phyloP scores from a whole-genome alignment of 805 yeast genomes.

The Starmerella sirachaensis region DNA sequence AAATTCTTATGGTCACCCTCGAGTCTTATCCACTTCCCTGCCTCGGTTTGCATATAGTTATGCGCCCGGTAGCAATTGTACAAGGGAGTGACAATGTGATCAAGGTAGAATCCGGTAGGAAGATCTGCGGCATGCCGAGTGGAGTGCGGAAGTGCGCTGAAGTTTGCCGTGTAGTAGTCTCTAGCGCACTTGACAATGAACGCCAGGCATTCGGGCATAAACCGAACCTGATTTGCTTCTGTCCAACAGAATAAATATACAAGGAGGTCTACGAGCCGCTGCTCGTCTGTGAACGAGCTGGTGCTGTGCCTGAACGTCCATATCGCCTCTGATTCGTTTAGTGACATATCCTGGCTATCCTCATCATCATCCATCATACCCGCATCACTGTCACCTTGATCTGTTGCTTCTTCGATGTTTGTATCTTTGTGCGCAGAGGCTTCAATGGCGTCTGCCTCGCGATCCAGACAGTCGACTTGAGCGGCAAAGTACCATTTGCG shows the following conservation, averaged over 20 bases:
- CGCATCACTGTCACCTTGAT: too few species aligned
- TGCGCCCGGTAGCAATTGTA: conserved; percentile 50
- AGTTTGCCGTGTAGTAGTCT: conserved; percentile 36
- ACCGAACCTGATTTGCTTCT: conserved; percentile 74
- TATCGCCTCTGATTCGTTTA: conserved; percentile 40
- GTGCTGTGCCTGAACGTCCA: conserved; percentile 40
- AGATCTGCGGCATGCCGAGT: conserved; percentile 1
- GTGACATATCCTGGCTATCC: conserved; percentile 27
- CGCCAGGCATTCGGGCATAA: conserved; percentile 81
- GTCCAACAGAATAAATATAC: conserved; percentile 76
- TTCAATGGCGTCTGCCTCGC: background rate
- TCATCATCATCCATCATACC: conserved; percentile 1
- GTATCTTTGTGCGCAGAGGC: background rate
- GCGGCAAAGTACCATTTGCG: conserved; percentile 71
- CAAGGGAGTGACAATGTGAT: conserved; percentile 63
- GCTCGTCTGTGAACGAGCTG: conserved; percentile 40
- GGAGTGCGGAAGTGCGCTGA: background rate
- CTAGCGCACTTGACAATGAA: conserved; percentile 73
- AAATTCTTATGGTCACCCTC: conserved; percentile 55
- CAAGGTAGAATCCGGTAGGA: conserved; percentile 30
- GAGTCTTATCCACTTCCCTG: conserved; percentile 35
- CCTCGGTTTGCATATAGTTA: conserved; percentile 33
- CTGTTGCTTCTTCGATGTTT: background rate
- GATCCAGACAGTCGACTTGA: conserved; percentile 43
- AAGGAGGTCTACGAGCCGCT: conserved; percentile 51